Base-by-base conservation (phyloP, 768 basidiomycete genomes). In the Pilatotrama ljubarskyi region DNA sequence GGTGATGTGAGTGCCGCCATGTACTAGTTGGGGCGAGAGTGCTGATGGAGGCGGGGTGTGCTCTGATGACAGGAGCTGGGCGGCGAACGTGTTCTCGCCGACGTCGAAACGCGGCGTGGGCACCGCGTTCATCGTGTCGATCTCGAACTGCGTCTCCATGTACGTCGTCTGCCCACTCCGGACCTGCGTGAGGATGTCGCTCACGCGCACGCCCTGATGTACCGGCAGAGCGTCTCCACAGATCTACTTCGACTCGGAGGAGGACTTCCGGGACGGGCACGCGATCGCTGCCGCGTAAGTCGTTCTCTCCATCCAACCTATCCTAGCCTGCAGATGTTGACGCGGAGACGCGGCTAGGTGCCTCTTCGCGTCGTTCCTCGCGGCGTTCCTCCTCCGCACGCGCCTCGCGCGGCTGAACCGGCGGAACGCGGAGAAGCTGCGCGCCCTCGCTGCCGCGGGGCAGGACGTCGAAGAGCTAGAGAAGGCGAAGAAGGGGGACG, bases 31-130 rank as follows among this genome's bases (percentile, higher is more conserved):
- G 25, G 26, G 22, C 5, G 49, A 13, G 37, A 15, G 29, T 40
- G 25, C 24, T n/a, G 2, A 37, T 61, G 32, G 9, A 40, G 7
- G 29, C 11, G 51, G 20, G 9, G 11, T 25, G n/a, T n/a, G n/a
- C n/a, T n/a, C n/a, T n/a, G 18, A 4, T 3, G 51, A 36, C 59
- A 84, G 82, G 82, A 82, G 80, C 66, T 85, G 83, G 83, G 83
- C 82, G 15, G 80, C 82, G 5, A 84, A 84, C 65, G 73, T 77
- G 0, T 83, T 85, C 67, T 80, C 83, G 6, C 83, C 83, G 11
- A 85, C 83, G 8, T 82, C 81, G 1, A 85, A 85, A 65, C 77
- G 83, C 25, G 83, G 83, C 40, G 83, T 83, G 51, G 83, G 83
- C 4, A 84, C 83, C 0, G 82, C 82, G 3, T 84, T 85, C 66